Evolutionary conservation across 768 basidiomycete genomes (phyloP).

Genomic region (Piloderma croceum): DNA sequence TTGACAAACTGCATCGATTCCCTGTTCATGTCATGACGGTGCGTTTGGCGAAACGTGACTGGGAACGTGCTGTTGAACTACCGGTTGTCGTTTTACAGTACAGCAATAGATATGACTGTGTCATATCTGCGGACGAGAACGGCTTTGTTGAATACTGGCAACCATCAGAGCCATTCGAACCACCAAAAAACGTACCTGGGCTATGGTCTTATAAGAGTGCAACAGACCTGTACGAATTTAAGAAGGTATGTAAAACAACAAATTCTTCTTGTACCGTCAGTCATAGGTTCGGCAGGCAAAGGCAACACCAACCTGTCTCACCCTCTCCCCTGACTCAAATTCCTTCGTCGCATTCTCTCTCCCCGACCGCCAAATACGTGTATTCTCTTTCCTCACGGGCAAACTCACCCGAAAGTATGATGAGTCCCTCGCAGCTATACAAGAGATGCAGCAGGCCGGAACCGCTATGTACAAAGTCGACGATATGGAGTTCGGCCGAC

Average conservation of each 20-base stretch:
- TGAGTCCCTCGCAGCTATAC: constrained; percentile 85
- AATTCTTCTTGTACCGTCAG: not conserved
- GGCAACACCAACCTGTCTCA: constrained; percentile 86
- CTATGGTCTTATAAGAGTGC: constrained; percentile 89
- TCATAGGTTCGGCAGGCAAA: constrained; percentile 54
- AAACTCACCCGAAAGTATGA: constrained; percentile 93
- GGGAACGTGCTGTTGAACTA: not conserved
- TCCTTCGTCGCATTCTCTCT: constrained; percentile 92
- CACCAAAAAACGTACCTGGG: constrained; percentile 70
- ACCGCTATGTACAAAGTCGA: constrained; percentile 89
- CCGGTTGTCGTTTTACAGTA: constrained; percentile 47
- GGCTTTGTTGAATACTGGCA: constrained; percentile 98
- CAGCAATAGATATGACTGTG: constrained; percentile 83
- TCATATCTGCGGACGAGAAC: constrained; percentile 89
- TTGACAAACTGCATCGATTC: constrained; percentile 75
- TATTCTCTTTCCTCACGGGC: constrained; percentile 87
- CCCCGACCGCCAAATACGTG: constrained; percentile 88
- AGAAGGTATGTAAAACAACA: constrained; percentile 58
- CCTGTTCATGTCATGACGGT: constrained; percentile 92
- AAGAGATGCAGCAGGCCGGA: constrained; percentile 99
- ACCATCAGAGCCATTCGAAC: constrained; percentile 81
- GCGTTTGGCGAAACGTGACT: constrained; percentile 27
- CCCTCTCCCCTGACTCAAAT: constrained; percentile 82
- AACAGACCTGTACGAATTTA: constrained; percentile 96
- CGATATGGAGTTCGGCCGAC: constrained; percentile 98